Percentiles rank a stretch among this genome's conserved stretches.
phyloP scores from a whole-genome alignment of 805 yeast species.

The Saccharomycopsis olivae region DNA sequence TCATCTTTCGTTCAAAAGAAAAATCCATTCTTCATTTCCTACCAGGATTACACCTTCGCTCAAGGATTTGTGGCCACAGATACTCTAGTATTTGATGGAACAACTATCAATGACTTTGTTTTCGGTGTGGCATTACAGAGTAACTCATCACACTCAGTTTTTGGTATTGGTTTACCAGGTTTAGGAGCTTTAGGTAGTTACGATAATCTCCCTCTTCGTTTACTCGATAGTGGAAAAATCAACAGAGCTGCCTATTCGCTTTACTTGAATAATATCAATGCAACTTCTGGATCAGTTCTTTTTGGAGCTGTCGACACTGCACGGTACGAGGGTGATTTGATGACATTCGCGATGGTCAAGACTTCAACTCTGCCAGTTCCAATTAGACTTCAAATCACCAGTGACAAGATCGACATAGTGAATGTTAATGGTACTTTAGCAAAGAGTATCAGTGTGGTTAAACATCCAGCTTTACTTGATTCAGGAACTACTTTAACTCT shows the following conservation, averaged over 20 bases:
- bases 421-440: background rate
- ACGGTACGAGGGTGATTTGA: conserved; percentile 29
- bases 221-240: conserved; percentile 32
- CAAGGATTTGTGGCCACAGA: conserved; percentile 42
- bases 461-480: conserved; percentile 36
- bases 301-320: conserved; percentile 36
- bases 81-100: conserved; percentile 35
- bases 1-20: conserved; percentile 26
- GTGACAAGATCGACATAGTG: background rate
- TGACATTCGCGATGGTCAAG: conserved; percentile 24
- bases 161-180: conserved; percentile 63
- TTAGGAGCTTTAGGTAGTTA: conserved; percentile 38
- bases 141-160: conserved; percentile 39
- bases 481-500: conserved; percentile 43
- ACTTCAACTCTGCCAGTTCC: background rate
- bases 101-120: conserved; percentile 1
- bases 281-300: conserved; percentile 28
- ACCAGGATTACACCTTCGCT: conserved; percentile 40
- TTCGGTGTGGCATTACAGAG: conserved; percentile 12
- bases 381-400: background rate
- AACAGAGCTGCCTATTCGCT: conserved; percentile 33
- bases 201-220: conserved; percentile 23
- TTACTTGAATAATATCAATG: conserved; percentile 27
- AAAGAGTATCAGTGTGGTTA: background rate
- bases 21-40: conserved; percentile 27